These are phyloP conservation scores for Alternaria infectoria DNA, from an alignment of 2,329 filamentous ascomycete genomes.

Conservation along the genomic window DNA sequence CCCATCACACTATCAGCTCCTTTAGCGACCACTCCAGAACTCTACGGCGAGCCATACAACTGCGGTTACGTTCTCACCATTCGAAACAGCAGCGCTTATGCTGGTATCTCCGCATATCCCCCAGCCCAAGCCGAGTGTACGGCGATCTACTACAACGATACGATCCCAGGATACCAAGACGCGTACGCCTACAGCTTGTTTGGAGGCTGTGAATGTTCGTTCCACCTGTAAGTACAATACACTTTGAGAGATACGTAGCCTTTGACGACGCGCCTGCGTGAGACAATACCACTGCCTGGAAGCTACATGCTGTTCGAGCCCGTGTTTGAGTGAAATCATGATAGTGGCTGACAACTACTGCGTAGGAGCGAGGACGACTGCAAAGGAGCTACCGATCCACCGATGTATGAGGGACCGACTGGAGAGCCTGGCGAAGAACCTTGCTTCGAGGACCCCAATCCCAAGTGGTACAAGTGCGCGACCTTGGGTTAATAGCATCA, in stretches of 20 bases:
- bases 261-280: no score
- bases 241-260: no score
- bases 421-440: slow-evolving; percentile 11
- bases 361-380: slow-evolving; percentile 9
- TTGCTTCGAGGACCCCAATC: slow-evolving; percentile 14
- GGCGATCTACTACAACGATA: slow-evolving; percentile 14
- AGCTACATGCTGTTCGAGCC: background rate
- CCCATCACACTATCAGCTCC: background rate
- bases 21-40: background rate
- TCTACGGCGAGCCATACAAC: slow-evolving; percentile 7
- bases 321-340: background rate
- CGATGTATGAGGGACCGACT: slow-evolving; percentile 6
- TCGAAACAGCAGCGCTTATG: slow-evolving; percentile 15
- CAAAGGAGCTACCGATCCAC: background rate
- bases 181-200: slow-evolving; percentile 15
- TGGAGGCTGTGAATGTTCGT: slow-evolving; percentile 14
- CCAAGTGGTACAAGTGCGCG: slow-evolving; percentile 22
- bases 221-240: slow-evolving; percentile 11
- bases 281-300: no score
- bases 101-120: slow-evolving; percentile 3
- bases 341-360: background rate
- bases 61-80: slow-evolving; percentile 21
- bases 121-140: background rate
- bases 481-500: background rate
- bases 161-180: slow-evolving; percentile 9